Base-by-base conservation (phyloP, 2,329 filamentous ascomycete species). In the Calonectria hongkongensis region DNA sequence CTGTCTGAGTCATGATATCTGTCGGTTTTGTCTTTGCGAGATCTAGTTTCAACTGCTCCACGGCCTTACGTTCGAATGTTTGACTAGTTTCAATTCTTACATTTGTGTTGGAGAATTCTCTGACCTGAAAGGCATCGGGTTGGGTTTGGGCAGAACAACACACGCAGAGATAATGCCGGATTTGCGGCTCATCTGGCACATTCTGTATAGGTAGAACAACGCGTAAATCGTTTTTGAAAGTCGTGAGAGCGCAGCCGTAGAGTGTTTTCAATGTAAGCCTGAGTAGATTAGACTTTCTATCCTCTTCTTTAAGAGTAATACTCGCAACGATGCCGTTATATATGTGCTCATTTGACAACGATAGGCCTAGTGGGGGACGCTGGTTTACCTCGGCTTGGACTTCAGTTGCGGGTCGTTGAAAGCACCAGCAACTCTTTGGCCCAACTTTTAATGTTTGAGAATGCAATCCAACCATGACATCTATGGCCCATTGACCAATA, bases 391-490 rank as follows among this genome's bases (percentile, higher is more conserved):
- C 9, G 2, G 8, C 6, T 12, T 36, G 13, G n/a, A n/a, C 21
- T 15, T 50, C 18, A 13, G 18, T 18, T 10, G 43, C 27, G 2
- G 43, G 30, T 50, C 21, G 18, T 21, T 48, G 18, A 2, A 64
- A 21, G 7, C 60, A 64, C 60, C 60, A 64, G 21, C 28, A 48
- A 43, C 39, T 64, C 27, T 43, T 18, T 9, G 27, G 39, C 16
- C 41, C 41, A 3, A 64, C 27, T 2, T 13, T 64, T 9, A 25
- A 36, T 18, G 60, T 21, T 12, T 18, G 28, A 10, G 60, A 39
- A 4, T 64, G 28, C 27, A 64, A 50, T 5, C 60, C 60, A 21
- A 64, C 43, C 43, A 50, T 39, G 27, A 64, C 43, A 47, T 64
- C 60, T 30, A 21, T 30, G 7, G 30, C 30, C n/a, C 60, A 47